Evolutionary conservation across 805 yeast genomes (phyloP), one percentile per base, ranked within the genome.

Genomic region (Pichia cabralensis): DNA sequence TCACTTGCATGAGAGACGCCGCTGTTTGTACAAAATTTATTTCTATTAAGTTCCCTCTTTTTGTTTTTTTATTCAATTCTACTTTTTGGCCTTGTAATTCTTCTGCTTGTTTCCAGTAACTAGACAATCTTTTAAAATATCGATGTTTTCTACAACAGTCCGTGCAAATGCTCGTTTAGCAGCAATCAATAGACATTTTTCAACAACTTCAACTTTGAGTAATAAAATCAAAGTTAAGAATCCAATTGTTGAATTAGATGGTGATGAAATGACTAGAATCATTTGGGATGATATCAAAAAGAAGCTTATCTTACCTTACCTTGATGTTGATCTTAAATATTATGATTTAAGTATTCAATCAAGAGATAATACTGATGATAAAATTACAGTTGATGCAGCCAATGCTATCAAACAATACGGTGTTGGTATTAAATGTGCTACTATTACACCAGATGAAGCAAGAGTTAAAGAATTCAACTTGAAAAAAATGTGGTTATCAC

Each of bases 201-300:
- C 56, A 5, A 41, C 38, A 14, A 34, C 63, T 6, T 33, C 53
- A 14, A 29, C 47, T 10, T 45, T 62, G n/a, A 55, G 57, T 36
- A n/a, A n/a, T n/a, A 80, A 80, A 54, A 76, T 81, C 54, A 73
- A 74, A 48, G 88, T 81, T 30, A 69, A 72, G 50, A 71, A 67
- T 36, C 89, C 89, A 30, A 64, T 81, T 42, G 92, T 81, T 37
- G 92, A 81, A 46, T 55, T 81, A 52, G 88, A 80, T 50, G 92
- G 92, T 49, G 92, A 81, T 56, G 92, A 81, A 56, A 80, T 79
- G 89, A 81, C 92, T 43, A 66, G 89, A 56, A 80, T 81, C 52
- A 81, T 81, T 56, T 81, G 92, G 92, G 68, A 73, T 43, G 64
- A 71, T 49, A 81, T 81, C 61, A 80, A 79, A 56, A 71, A 69